Conservation (phyloP, 179 eudicot species). For the Silene vulgaris region DNA sequence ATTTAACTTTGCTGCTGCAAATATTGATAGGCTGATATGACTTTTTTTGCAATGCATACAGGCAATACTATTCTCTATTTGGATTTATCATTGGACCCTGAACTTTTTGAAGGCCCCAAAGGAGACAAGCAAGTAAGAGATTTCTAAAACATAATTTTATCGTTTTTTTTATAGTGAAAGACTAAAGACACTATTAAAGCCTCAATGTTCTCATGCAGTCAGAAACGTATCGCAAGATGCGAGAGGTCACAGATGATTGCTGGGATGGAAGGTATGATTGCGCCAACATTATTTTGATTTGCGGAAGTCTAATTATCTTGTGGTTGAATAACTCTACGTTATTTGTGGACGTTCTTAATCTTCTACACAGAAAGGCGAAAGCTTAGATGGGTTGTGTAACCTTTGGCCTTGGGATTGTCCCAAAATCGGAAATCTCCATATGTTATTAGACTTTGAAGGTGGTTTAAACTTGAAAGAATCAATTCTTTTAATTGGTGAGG, state of each 20-base stretch:
- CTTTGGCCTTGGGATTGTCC: background rate
- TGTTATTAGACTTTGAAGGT: background rate
- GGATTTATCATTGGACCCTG: constrained; percentile 81
- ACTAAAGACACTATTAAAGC: background rate
- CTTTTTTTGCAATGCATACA: constrained; percentile 28
- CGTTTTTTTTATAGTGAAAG: background rate
- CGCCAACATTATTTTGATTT: constrained; percentile 1
- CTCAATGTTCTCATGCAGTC: constrained; percentile 45
- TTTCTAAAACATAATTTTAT: background rate
- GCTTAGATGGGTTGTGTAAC: background rate
- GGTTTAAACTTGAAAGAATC: background rate
- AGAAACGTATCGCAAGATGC: constrained; percentile 89
- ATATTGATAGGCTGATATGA: constrained; percentile 13
- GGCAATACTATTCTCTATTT: constrained; percentile 82
- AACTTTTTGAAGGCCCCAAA: constrained; percentile 82
- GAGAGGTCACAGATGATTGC: constrained; percentile 74
- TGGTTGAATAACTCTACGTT: background rate
- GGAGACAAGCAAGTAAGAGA: constrained; percentile 82
- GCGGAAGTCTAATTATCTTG: background rate
- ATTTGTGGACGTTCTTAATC: constrained; percentile 3
- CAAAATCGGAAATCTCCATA: background rate
- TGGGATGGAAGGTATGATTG: constrained; percentile 89
- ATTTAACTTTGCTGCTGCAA: constrained; percentile 5
- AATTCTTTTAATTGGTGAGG: background rate
- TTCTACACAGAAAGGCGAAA: background rate